phyloP scores from a whole-genome alignment of 2,329 filamentous ascomycete genomes.

The Fusarium acutatum region DNA sequence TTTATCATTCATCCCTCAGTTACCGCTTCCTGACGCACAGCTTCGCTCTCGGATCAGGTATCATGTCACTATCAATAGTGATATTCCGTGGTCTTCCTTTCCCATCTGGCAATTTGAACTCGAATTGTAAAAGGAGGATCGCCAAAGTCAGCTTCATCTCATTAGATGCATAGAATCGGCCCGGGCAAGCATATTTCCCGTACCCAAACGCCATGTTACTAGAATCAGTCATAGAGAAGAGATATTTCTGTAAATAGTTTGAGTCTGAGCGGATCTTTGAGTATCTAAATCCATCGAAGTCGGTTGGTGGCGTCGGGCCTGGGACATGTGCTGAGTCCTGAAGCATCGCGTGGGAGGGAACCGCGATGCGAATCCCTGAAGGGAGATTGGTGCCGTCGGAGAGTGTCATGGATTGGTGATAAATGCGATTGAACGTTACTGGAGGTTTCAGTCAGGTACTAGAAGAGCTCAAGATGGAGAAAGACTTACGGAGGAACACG shows the following conservation, averaged over 20 bases:
- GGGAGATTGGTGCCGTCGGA: background rate
- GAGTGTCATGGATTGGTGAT: background rate
- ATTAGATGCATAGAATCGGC: background rate
- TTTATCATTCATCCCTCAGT: too few species aligned
- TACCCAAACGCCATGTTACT: background rate
- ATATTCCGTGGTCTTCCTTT: background rate
- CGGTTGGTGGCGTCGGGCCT: fast-evolving
- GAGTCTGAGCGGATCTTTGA: background rate
- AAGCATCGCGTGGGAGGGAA: background rate
- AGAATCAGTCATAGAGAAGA: background rate
- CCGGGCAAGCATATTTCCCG: background rate
- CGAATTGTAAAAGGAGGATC: background rate
- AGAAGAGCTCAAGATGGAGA: fast-evolving
- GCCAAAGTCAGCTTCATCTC: background rate
- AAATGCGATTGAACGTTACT: background rate
- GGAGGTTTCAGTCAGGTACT: fast-evolving
- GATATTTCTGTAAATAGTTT: background rate
- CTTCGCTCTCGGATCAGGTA: background rate
- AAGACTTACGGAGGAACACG: background rate
- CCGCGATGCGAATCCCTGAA: background rate
- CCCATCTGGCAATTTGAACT: background rate
- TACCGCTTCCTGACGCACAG: background rate
- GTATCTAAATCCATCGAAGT: background rate
- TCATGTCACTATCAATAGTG: background rate
- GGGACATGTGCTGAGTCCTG: background rate